Percentiles rank a stretch among this genome's conserved stretches.
phyloP scores from a whole-genome alignment of 2,329 filamentous ascomycete genomes.

The Trichoderma endophyticum region DNA sequence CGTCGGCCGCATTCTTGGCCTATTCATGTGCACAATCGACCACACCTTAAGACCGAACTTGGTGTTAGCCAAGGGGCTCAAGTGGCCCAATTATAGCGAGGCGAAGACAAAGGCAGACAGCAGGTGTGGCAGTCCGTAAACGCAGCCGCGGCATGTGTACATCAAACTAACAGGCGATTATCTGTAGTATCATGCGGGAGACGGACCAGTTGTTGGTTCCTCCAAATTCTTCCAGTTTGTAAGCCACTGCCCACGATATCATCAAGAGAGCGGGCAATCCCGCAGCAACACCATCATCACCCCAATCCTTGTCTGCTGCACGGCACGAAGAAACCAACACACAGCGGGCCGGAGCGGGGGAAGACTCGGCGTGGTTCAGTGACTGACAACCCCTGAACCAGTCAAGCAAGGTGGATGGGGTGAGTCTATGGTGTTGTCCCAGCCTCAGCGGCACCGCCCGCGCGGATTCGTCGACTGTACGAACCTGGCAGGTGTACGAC shows the following conservation, averaged over 20 bases:
- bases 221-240: conserved; percentile 9
- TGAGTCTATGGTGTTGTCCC: conserved; percentile 2
- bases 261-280: neutral
- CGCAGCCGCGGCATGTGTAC: conserved; percentile 3
- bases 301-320: neutral
- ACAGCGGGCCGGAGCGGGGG: neutral
- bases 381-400: neutral
- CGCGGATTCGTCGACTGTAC: neutral
- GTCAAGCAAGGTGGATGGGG: neutral
- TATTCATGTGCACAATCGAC: neutral
- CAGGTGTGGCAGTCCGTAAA: neutral
- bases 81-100: neutral
- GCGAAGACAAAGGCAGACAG: neutral
- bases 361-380: neutral
- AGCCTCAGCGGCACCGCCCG: conserved; percentile 10
- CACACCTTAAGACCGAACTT: neutral
- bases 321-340: neutral
- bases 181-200: neutral
- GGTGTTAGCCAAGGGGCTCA: neutral
- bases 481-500: neutral
- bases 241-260: neutral
- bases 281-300: neutral
- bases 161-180: neutral
- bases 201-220: neutral
- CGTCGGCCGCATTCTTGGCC: neutral